Evolutionary conservation across 768 basidiomycete species (phyloP).

Genomic region (Russula dissimulans): DNA sequence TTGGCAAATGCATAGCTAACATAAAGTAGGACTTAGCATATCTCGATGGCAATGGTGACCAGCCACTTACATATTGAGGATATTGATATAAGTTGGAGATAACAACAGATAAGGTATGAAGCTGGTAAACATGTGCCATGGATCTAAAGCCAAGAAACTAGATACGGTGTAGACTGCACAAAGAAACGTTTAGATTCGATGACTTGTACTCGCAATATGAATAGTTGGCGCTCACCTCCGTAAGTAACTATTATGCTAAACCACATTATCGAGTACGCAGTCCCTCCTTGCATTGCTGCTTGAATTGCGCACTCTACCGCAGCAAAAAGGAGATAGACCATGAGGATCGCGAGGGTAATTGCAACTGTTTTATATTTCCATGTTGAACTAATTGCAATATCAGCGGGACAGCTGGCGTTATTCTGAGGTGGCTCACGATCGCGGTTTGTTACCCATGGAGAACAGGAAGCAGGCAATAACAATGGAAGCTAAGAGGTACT

Average conservation of each 20-base stretch:
- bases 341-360: slow-evolving; percentile 63
- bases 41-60: neutral
- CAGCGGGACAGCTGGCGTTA: neutral
- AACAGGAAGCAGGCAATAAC: slow-evolving; percentile 88
- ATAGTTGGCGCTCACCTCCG: slow-evolving; percentile 42
- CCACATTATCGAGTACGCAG: slow-evolving; percentile 64
- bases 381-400: slow-evolving; percentile 40
- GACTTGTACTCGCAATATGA: neutral
- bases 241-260: slow-evolving; percentile 83
- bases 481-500: slow-evolving; percentile 79
- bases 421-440: slow-evolving; percentile 45
- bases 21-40: slow-evolving; percentile 11
- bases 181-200: neutral
- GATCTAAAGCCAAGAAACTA: slow-evolving; percentile 81
- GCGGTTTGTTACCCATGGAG: slow-evolving; percentile 92
- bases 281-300: slow-evolving; percentile 57
- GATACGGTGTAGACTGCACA: slow-evolving; percentile 62
- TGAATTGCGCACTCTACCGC: slow-evolving; percentile 75
- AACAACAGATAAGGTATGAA: slow-evolving; percentile 83
- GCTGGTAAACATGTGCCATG: slow-evolving; percentile 93
- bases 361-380: slow-evolving; percentile 83
- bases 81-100: slow-evolving; percentile 71
- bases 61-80: slow-evolving; percentile 58
- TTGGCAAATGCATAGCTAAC: slow-evolving; percentile 77
- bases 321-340: slow-evolving; percentile 75